Base-by-base conservation (phyloP, 1,139 yeast genomes). In the Saccharomyces hybrid region DNA sequence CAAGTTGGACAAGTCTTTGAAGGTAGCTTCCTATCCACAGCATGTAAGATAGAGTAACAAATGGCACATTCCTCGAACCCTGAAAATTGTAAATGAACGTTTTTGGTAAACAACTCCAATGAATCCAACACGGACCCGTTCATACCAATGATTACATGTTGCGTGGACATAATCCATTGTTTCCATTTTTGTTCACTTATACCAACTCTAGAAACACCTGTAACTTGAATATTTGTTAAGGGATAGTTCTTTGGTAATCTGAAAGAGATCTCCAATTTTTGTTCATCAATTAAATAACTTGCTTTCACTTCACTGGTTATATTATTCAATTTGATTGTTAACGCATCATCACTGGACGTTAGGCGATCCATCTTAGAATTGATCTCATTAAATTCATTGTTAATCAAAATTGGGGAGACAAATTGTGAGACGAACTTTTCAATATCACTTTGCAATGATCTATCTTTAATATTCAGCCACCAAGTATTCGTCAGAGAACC, bases 61-160 rank as follows among this genome's bases (percentile, higher is more conserved):
- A 93, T 90, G 5, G 98, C 96, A 77, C 99, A 93, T 59, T 93
- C 98, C 63, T 89, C 97, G 61, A 89, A 90, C 0, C 97, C 97
- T 11, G 87, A 83, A 68, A 91, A 91, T 67, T 91, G 96, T 57
- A 88, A 75, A 50, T 82, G 79, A 47, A 89, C 93, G 66, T 90
- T 90, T 63, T 81, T 83, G 68, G 87, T 84, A 70, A 91, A 88
- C 50, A 88, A 77, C 60, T 87, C 91, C 54, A 95, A 76, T 1
- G 97, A 87, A 57, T 89, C 96, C 46, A 84, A 73, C 32, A 93
- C 82, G 0, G 95, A 84, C 9, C 96, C 97, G 64, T 87, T 88
- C 67, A 82, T 83, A 5, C 87, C 79, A 2, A 73, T 66, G 16
- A 86, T 80, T 14, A 90, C 84, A 54, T 91, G 81, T 67, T 88